Conservation (phyloP, 345 rosid species). For the Acer negundo region DNA sequence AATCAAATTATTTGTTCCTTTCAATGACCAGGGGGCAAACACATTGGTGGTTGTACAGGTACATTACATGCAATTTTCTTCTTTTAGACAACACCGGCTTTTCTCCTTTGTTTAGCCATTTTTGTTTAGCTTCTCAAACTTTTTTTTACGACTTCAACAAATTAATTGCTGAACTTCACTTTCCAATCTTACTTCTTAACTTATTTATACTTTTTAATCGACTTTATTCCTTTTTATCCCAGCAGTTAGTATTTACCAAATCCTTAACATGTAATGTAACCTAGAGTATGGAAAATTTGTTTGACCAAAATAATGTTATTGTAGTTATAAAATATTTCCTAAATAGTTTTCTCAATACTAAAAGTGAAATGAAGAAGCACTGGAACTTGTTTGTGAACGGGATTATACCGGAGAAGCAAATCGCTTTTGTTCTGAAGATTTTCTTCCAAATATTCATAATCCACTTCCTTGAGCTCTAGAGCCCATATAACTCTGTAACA, state of each 20-base stretch:
- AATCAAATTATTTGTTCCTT: constrained; percentile 11
- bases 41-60: constrained; percentile 98
- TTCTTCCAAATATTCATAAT: constrained; percentile 35
- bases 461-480: constrained; percentile 35
- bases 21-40: constrained; percentile 79
- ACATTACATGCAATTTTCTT: constrained; percentile 13
- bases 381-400: constrained; percentile 44
- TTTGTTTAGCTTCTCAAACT: background rate
- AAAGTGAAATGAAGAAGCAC: constrained; percentile 28
- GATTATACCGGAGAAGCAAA: constrained; percentile 34
- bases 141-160: background rate
- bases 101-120: background rate
- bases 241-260: background rate
- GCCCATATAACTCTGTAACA: constrained; percentile 37
- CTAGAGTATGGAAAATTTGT: background rate
- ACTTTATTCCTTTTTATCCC: background rate
- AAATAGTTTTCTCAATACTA: too few species aligned
- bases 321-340: background rate
- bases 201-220: background rate
- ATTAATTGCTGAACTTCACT: background rate
- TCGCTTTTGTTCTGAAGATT: constrained; percentile 37
- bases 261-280: background rate
- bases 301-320: background rate
- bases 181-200: background rate
- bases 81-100: background rate